Percentiles rank a stretch among this genome's conserved stretches.
phyloP scores from a whole-genome alignment of 345 rosid genomes.

The Gossypium arboreum region DNA sequence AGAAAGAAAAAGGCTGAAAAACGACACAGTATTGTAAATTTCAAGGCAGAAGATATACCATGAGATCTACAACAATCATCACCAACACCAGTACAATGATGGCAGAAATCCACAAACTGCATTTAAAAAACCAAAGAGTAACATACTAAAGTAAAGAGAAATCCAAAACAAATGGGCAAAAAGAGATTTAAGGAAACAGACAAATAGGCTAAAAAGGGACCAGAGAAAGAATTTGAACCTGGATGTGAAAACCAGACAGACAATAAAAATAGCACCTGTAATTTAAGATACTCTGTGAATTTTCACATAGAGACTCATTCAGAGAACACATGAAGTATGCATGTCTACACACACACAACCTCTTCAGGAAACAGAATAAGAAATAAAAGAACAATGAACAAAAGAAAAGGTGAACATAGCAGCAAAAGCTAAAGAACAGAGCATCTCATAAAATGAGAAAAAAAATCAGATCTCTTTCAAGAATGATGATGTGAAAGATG shows the following conservation, averaged over 20 bases:
- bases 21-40: not conserved
- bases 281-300: constrained; percentile 14
- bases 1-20: not conserved
- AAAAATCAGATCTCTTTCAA: not conserved
- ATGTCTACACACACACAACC: not conserved
- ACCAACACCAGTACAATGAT: constrained; percentile 73
- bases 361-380: not conserved
- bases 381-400: not conserved
- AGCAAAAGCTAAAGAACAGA: not conserved
- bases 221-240: constrained; percentile 47
- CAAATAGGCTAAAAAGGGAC: not conserved
- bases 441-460: not conserved
- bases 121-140: constrained; percentile 25
- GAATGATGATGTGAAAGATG: not conserved
- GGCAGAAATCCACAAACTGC: constrained; percentile 82
- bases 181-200: not conserved
- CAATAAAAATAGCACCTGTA: constrained; percentile 81
- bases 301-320: not conserved
- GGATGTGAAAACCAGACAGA: constrained; percentile 75
- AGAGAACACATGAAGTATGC: not conserved
- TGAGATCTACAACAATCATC: constrained; percentile 83
- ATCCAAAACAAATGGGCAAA: not conserved
- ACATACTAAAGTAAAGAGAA: constrained; percentile 12
- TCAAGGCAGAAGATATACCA: constrained; percentile 48
- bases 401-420: not conserved